These are phyloP conservation scores for Scytalidium sp. DNA, from an alignment of 2,329 filamentous ascomycete species.

Conservation along the genomic window DNA sequence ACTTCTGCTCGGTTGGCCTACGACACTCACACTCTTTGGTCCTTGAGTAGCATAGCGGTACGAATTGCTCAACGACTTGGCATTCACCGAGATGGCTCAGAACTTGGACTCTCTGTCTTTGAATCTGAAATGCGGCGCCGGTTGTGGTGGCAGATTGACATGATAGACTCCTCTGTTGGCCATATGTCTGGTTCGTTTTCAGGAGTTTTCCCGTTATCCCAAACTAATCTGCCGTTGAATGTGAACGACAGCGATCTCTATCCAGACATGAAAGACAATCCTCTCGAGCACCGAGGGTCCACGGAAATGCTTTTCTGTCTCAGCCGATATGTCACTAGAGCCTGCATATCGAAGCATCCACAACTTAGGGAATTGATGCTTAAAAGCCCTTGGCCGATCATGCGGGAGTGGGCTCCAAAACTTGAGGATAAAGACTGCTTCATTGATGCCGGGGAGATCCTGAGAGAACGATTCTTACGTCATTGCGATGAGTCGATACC, in stretches of 20 bases:
- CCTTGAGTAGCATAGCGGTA: slow-evolving; percentile 1
- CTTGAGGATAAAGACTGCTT: too few species aligned
- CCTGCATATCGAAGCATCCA: background rate
- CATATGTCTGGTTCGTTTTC: too few species aligned
- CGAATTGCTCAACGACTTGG: slow-evolving; percentile 2
- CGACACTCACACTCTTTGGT: background rate
- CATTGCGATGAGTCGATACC: background rate
- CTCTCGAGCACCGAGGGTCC: slow-evolving; percentile 34
- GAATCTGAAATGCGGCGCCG: slow-evolving; percentile 33
- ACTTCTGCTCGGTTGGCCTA: background rate
- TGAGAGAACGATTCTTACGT: slow-evolving; percentile 4
- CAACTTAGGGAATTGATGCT: too few species aligned
- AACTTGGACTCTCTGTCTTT: slow-evolving; percentile 30
- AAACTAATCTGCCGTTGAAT: slow-evolving; percentile 3
- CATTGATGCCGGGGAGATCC: slow-evolving; percentile 3
- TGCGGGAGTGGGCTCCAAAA: too few species aligned
- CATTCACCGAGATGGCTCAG: slow-evolving; percentile 14
- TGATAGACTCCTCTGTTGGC: too few species aligned
- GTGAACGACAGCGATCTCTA: slow-evolving; percentile 1
- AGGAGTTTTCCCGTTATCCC: too few species aligned
- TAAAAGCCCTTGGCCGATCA: too few species aligned
- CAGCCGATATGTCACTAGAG: too few species aligned
- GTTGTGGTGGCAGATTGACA: slow-evolving; percentile 36
- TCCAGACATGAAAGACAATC: slow-evolving; percentile 37
- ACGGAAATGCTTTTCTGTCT: slow-evolving; percentile 43